Conservation (phyloP, 148 eudicot genomes). For the Rhododendron vialii region DNA sequence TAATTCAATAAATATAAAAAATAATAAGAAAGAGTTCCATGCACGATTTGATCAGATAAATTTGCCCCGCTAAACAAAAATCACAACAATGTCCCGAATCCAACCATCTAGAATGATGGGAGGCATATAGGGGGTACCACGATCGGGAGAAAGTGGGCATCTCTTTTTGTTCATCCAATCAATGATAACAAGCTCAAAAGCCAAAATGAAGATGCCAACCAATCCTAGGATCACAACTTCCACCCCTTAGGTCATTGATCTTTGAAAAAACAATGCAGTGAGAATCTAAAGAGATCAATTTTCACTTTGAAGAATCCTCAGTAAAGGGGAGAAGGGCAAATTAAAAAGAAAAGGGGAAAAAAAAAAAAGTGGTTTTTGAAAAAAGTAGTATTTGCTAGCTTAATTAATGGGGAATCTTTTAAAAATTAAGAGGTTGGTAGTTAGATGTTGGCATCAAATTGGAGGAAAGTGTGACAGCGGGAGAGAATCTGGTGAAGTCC, state of each 20-base stretch:
- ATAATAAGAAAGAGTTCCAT: not conserved
- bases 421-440: slow-evolving; percentile 1
- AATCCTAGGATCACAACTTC: not conserved
- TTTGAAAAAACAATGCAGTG: not conserved
- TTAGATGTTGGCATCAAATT: slow-evolving; percentile 16
- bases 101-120: not conserved
- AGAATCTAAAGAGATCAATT: not conserved
- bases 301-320: not conserved
- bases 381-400: not conserved
- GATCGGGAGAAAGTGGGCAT: slow-evolving; percentile 15
- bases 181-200: slow-evolving; percentile 13
- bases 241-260: not conserved
- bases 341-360: not conserved
- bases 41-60: not conserved
- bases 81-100: not conserved
- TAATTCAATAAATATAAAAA: not conserved
- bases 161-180: slow-evolving; percentile 16
- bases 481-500: slow-evolving; percentile 7
- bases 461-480: not conserved
- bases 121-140: not conserved
- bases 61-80: not conserved
- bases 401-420: not conserved
- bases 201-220: not conserved
- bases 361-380: not conserved
- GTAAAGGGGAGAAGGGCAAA: not conserved